Percentiles rank a stretch among this genome's conserved stretches.
These are phyloP conservation scores for Cyclotella choctawhatcheeana DNA, from an alignment of 108 stramenopile species.

Conservation along the genomic window DNA sequence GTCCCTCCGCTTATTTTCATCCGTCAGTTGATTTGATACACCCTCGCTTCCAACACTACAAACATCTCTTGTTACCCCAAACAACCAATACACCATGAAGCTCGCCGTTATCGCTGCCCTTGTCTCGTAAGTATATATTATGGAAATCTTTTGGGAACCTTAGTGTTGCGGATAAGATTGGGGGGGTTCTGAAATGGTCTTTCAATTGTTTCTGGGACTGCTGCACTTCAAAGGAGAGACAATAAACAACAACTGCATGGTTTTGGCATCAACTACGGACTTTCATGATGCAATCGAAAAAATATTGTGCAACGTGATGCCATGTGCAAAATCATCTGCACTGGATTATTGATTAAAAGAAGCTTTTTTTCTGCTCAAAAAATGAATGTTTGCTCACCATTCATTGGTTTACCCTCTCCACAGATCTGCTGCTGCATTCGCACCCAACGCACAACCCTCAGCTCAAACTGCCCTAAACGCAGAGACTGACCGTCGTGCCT, in stretches of 20 bases:
- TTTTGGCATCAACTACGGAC: too few species aligned
- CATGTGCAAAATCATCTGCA: too few species aligned
- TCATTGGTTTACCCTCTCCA: constrained; percentile 10
- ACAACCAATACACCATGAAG: constrained; percentile 79
- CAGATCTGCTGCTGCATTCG: constrained; percentile 87
- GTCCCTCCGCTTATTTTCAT: not conserved
- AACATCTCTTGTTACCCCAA: too few species aligned
- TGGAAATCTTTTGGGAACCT: too few species aligned
- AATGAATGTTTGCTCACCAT: not conserved
- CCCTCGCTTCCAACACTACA: not conserved
- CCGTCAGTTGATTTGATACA: not conserved
- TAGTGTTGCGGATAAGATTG: too few species aligned
- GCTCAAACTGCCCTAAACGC: constrained; percentile 71
- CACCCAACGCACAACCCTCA: constrained; percentile 57
- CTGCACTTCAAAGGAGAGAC: too few species aligned
- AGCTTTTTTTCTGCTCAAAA: not conserved
- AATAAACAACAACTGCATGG: too few species aligned
- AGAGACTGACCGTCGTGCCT: constrained; percentile 76
- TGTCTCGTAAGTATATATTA: constrained; percentile 76
- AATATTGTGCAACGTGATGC: too few species aligned
- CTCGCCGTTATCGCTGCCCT: constrained; percentile 83
- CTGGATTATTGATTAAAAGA: too few species aligned
- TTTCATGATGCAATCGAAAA: too few species aligned
- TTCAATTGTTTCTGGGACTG: too few species aligned
- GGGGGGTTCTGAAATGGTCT: too few species aligned